Base-by-base conservation (phyloP, 2,329 filamentous ascomycete genomes). In the Pseudocercospora macadamiae region DNA sequence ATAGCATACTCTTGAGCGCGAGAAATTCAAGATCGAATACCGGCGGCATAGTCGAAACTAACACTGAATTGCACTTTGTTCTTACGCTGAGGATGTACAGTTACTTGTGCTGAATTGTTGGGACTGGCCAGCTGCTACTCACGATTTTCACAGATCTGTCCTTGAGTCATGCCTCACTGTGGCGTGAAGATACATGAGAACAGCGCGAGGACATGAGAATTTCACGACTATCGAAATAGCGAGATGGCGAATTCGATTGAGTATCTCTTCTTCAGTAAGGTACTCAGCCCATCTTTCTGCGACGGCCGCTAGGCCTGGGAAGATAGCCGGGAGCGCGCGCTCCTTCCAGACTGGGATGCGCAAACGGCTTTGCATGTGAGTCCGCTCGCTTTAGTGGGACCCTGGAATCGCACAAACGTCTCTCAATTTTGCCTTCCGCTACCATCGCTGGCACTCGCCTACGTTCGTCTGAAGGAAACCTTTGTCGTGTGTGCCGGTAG, bases 361-460 rank as follows among this genome's bases (percentile, higher is more conserved):
- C 47, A 30, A 49, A 49, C 47, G 47, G 47, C 26, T 19, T 49
- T 34, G 47, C 47, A 49, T 49, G 26, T 49, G 47, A 49, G 26
- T n/a, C 16, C 28, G 47, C 25, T n/a, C 9, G 7, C 26, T 4
- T 19, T 12, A 32, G 47, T 21, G 19, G 47, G 47, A 30, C 47
- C 45, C 47, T 49, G 25, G 23, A 47, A 23, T 47, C 42, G 26
- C 26, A 49, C 9, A 30, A 49, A 14, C 16, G 10, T 10, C n/a
- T 49, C 3, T 32, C 47, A 21, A 18, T 34, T 30, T 8, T 30
- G 16, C 25, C 18, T 21, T n/a, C 23, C 42, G 19, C 23, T 21
- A 28, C 12, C 42, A n/a, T 47, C 23, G 42, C 42, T 19, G n/a
- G n/a, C n/a, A n/a, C n/a, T n/a, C n/a, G n/a, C n/a, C n/a, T n/a